Base-by-base conservation (phyloP, 108 stramenopile genomes). In the Epipyxis sp. region DNA sequence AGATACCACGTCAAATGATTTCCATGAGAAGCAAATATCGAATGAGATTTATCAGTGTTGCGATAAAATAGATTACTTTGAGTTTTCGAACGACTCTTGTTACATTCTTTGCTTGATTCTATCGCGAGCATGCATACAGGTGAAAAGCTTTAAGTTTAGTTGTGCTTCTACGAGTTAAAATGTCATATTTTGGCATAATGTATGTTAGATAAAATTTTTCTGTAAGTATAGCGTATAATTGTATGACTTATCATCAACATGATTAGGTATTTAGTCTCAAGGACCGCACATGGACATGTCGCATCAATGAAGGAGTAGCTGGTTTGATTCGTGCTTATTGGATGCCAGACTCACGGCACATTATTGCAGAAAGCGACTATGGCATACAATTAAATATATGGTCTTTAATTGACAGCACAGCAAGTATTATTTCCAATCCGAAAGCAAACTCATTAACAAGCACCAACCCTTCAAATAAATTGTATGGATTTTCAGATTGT, bases 241-340 rank as follows among this genome's bases (percentile, higher is more conserved):
- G n/a, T n/a, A n/a, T n/a, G n/a, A n/a, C n/a, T n/a, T n/a, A n/a
- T 37, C 44, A 42, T 6, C 25, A 57, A 29, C 6, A 3, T 32
- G 50, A 43, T 3, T 42, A 74, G 42, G 71, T 74, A 29, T 74
- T 74, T 39, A 42, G 41, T 32, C 10, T 37, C 10, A 13, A 37
- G 27, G 71, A 74, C 27, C 27, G 10, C 10, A 46, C 10, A 6
- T 74, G 71, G 71, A 46, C 16, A 20, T 74, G 71, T 74, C 71
- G 71, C 42, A 74, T 74, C 3, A 74, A 74, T 74, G 71, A 74
- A 39, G 25, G 71, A 6, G 32, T 32, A 13, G 71, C 71, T 13
- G 71, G 71, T 74, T 10, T 74, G 20, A 57, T 74, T 57, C 42
- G 10, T 6, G 71, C 71, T 37, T 42, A 3, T 32, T 74, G 71